Conservation (phyloP, 176 grass and related monocot species). For the Oryza rufipogon region DNA sequence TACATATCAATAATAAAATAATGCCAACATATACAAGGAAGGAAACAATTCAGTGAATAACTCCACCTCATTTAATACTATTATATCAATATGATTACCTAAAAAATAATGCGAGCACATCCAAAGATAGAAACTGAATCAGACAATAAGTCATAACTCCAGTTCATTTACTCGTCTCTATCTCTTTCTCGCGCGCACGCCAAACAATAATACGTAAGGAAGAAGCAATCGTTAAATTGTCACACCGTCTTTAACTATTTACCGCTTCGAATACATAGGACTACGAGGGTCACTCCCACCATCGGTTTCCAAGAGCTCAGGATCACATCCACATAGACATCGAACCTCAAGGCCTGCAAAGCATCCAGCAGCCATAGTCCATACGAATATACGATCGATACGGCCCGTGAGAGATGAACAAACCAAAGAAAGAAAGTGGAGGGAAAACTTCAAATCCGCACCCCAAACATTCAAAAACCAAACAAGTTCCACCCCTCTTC, state of each 20-base stretch:
- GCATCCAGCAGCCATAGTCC: not conserved
- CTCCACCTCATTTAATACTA: no score
- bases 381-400: no score
- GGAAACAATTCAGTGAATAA: no score
- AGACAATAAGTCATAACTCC: not conserved
- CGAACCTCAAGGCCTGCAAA: not conserved
- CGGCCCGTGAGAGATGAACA: not conserved
- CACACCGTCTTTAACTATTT: not conserved
- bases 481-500: not conserved
- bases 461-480: not conserved
- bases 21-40: no score
- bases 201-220: not conserved
- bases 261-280: not conserved
- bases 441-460: not conserved
- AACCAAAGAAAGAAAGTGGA: not conserved
- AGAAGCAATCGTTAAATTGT: not conserved
- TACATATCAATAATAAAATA: not conserved
- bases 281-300: not conserved
- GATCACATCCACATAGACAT: no score
- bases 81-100: not conserved
- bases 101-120: not conserved
- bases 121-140: not conserved
- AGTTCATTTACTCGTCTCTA: no score
- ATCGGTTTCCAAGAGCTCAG: not conserved
- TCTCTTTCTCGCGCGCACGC: fast-evolving